Percentiles rank a stretch among this genome's conserved stretches.
These are phyloP conservation scores for Globisporangium uncinulatum DNA, from an alignment of 352 stramenopile species.

Conservation along the genomic window DNA sequence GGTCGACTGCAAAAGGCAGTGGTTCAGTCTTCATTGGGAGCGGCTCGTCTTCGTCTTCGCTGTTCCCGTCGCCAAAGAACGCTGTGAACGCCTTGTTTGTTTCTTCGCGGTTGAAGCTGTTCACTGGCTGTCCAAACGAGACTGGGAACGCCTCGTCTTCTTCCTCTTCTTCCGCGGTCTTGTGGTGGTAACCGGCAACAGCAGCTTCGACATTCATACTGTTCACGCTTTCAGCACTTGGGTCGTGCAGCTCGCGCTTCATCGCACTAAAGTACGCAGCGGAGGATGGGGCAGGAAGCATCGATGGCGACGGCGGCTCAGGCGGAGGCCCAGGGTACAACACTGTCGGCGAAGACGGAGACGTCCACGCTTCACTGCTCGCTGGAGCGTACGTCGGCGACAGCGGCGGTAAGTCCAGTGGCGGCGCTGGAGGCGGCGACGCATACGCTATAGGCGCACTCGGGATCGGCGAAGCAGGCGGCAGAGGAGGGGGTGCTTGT, in stretches of 20 bases:
- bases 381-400: conserved; percentile 6
- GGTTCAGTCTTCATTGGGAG: conserved; percentile 25
- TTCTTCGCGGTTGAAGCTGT: conserved; percentile 47
- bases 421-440: conserved; percentile 14
- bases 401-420: conserved; percentile 16
- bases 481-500: conserved; percentile 1
- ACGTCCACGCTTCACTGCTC: conserved; percentile 12
- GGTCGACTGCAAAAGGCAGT: neutral
- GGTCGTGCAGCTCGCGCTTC: conserved; percentile 2
- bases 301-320: conserved; percentile 14
- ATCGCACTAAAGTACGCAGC: neutral
- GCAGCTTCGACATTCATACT: conserved; percentile 2
- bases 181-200: conserved; percentile 4
- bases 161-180: conserved; percentile 53
- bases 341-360: conserved; percentile 24
- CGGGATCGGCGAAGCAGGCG: neutral
- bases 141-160: conserved; percentile 73
- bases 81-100: conserved; percentile 68
- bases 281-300: conserved; percentile 1
- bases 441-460: conserved; percentile 8
- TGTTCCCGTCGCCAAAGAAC: conserved; percentile 63
- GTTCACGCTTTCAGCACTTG: conserved; percentile 5
- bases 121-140: conserved; percentile 27
- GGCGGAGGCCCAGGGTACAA: conserved; percentile 24
- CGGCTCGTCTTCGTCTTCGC: conserved; percentile 56